Evolutionary conservation across 202 grass and related monocot genomes (phyloP).

Genomic region (Sporobolus alterniflorus): DNA sequence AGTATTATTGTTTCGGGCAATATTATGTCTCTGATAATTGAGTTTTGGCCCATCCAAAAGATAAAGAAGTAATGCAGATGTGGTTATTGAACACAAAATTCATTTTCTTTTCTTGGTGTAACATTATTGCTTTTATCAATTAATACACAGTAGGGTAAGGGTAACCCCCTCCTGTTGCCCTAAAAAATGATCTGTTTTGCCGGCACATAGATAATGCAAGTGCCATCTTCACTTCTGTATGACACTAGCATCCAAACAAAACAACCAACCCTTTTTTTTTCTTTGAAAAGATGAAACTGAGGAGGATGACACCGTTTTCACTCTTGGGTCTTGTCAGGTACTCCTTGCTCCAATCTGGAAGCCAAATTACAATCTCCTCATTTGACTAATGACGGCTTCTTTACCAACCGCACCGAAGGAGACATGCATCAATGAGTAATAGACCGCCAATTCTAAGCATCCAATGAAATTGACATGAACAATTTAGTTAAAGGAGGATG

Average conservation of each 20-base stretch:
- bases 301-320: neutral
- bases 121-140: too few relatives aligned
- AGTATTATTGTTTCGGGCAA: neutral
- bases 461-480: neutral
- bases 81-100: too few relatives aligned
- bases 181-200: slow-evolving; percentile 15
- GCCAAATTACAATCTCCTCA: neutral
- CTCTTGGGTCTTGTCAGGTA: neutral
- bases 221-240: neutral
- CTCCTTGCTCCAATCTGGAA: neutral
- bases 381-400: neutral
- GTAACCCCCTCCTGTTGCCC: slow-evolving; percentile 19
- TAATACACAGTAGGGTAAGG: too few relatives aligned
- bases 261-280: neutral
- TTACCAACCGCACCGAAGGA: neutral
- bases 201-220: neutral
- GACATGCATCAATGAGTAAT: neutral
- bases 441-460: neutral
- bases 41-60: neutral
- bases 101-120: too few relatives aligned
- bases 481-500: neutral
- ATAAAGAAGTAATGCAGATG: neutral
- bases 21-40: neutral
- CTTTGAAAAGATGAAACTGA: neutral
- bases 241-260: neutral